phyloP scores from a whole-genome alignment of 257 asterid genomes.

The Ocimum tenuiflorum region DNA sequence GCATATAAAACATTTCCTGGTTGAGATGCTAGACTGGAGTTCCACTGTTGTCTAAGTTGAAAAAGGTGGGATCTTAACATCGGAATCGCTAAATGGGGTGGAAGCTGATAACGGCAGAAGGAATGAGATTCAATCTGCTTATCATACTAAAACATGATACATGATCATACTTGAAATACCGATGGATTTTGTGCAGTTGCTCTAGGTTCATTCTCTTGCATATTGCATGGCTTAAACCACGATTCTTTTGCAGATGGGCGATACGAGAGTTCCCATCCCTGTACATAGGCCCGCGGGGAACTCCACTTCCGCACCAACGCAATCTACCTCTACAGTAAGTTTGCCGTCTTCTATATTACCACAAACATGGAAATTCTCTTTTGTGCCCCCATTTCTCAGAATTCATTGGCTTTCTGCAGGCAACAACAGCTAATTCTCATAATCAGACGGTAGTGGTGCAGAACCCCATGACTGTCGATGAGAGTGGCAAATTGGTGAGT shows the following conservation, averaged over 20 bases:
- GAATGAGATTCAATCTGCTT: background rate
- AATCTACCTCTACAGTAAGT: constrained; percentile 50
- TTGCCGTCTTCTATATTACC: constrained; percentile 9
- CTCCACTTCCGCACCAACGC: constrained; percentile 36
- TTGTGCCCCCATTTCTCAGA: constrained; percentile 26
- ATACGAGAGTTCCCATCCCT: constrained; percentile 47
- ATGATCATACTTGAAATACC: background rate
- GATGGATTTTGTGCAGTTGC: background rate
- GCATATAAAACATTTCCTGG: background rate
- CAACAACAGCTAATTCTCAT: constrained; percentile 38
- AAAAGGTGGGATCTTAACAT: background rate
- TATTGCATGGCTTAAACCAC: background rate
- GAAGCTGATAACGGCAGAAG: background rate
- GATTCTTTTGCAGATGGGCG: constrained; percentile 35
- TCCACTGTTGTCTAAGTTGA: background rate
- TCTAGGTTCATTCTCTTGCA: background rate
- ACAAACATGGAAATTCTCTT: background rate
- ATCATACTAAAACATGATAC: background rate
- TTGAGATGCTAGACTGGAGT: background rate
- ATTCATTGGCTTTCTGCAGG: constrained; percentile 33
- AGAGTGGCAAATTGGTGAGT: constrained; percentile 78
- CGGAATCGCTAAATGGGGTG: background rate
- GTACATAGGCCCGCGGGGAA: constrained; percentile 37
- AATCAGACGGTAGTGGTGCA: constrained; percentile 79
- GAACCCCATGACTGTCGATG: constrained; percentile 77